Base-by-base conservation (phyloP, 1,139 yeast species). In the Yamadazyma buinensis region DNA sequence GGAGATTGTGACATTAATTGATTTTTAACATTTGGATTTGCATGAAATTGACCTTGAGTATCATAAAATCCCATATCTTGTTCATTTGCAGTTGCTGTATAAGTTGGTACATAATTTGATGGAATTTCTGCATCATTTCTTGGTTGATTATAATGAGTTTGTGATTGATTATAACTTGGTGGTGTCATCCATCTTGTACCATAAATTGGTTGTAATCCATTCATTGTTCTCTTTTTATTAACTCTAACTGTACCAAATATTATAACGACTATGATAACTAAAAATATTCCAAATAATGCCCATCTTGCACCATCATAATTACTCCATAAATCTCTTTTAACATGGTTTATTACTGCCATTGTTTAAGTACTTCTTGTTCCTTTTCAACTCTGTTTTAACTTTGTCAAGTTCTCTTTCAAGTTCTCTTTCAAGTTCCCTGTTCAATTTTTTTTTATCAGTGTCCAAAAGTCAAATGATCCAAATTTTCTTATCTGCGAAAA, bases 121-220 rank as follows among this genome's bases (percentile, higher is more conserved):
- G 64, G 65, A 38, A 57, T 50, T 15, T 57, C 71, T 0, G 60
- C 61, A 30, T 69, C 64, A 25, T 66, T 49, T 25, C 48, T 46
- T 0, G 71, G 68, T 36, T 64, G 71, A 32, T 69, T 67, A 47
- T 80, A 77, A 38, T 77, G 81, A 37, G 66, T 67, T 48, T 84
- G 87, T 3, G 92, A 75, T 49, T 83, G 92, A 40, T 71, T 59
- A 54, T 88, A 87, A n/a, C 84, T 70, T 0, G 96, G 95, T 4
- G 96, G 96, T 0, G 95, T 82, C 71, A 88, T 75, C 94, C 96
- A 88, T 8, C 86, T 77, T 1, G 97, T 87, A 7, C 95, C 95
- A 39, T 79, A 71, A 4, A 87, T 67, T 0, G 97, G 96, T 21
- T 69, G 70, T 26, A 67, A 64, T 5, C 97, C 97, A 26, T 63